phyloP scores from a whole-genome alignment of 305 asterid species.

The Fraxinus angustifolia region DNA sequence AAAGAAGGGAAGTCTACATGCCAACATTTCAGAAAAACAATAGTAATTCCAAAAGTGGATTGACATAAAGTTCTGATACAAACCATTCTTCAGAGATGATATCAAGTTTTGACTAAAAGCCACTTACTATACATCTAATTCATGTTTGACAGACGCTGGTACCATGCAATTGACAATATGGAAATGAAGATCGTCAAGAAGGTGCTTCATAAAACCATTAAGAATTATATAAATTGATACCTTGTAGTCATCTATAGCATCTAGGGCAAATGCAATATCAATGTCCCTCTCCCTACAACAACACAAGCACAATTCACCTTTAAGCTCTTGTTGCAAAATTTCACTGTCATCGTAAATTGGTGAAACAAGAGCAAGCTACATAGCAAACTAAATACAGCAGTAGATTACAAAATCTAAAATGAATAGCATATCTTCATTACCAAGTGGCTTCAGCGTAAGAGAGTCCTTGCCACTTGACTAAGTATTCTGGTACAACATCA shows the following conservation, averaged over 20 bases:
- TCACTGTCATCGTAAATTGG: neutral
- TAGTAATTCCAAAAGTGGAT: neutral
- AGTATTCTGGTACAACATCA: conserved; percentile 84
- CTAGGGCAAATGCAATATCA: conserved; percentile 90
- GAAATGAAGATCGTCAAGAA: conserved; percentile 22
- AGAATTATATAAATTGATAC: conserved; percentile 38
- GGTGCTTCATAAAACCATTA: neutral
- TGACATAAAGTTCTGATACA: neutral
- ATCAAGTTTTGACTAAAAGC: neutral
- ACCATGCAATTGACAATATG: neutral
- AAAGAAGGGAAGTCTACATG: neutral
- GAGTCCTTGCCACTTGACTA: conserved; percentile 98
- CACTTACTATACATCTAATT: neutral
- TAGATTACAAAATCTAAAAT: neutral
- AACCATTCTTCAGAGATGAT: neutral
- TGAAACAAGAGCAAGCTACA: neutral
- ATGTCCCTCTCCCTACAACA: conserved; percentile 84
- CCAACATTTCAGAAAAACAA: neutral
- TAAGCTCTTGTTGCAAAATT: conserved; percentile 12
- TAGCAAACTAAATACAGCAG: conserved; percentile 15
- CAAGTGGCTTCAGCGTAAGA: conserved; percentile 99
- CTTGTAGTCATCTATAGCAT: conserved; percentile 96
- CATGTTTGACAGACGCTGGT: neutral
- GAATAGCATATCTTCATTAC: conserved; percentile 39
- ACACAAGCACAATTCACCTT: conserved; percentile 21